phyloP scores from a whole-genome alignment of 345 rosid genomes.

The Populus deltoides region DNA sequence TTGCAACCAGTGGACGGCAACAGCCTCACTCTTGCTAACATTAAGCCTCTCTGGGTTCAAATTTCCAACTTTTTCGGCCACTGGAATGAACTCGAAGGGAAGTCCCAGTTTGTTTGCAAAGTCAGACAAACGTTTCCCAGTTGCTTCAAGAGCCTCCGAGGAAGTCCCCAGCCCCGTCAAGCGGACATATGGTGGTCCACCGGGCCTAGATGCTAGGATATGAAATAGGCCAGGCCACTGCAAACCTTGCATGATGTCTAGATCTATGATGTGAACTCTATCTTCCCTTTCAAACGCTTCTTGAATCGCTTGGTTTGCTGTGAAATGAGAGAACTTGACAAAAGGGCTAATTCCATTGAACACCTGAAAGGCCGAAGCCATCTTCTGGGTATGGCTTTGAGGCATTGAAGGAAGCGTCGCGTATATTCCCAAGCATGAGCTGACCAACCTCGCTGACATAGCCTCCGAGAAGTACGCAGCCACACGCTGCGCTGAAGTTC shows the following conservation, averaged over 20 bases:
- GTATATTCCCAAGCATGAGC: conserved; percentile 82
- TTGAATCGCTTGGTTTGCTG: conserved; percentile 96
- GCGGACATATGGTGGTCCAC: conserved; percentile 92
- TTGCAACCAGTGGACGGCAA: conserved; percentile 97
- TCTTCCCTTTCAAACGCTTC: conserved; percentile 97
- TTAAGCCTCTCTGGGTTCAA: conserved; percentile 72
- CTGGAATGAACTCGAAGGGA: conserved; percentile 80
- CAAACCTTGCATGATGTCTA: conserved; percentile 97
- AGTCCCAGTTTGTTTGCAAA: conserved; percentile 84
- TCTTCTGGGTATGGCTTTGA: conserved; percentile 50
- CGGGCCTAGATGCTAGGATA: conserved; percentile 82
- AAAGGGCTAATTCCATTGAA: conserved; percentile 95
- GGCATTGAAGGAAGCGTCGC: conserved; percentile 74
- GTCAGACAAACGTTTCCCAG: conserved; percentile 86
- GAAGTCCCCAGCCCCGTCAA: conserved; percentile 95
- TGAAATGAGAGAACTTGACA: conserved; percentile 96
- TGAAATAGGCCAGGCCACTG: conserved; percentile 99
- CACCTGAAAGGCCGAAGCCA: conserved; percentile 96
- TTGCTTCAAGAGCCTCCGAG: conserved; percentile 80
- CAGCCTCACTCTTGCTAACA: conserved; percentile 81
- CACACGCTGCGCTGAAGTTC: conserved; percentile 94
- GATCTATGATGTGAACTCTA: conserved; percentile 85
- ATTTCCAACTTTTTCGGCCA: conserved; percentile 87
- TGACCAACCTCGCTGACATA: conserved; percentile 85
- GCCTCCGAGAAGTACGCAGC: conserved; percentile 99